Percentiles rank a stretch among this genome's conserved stretches.
These are phyloP conservation scores for Crotalaria pallida DNA, from an alignment of 306 rosid genomes.

Conservation along the genomic window DNA sequence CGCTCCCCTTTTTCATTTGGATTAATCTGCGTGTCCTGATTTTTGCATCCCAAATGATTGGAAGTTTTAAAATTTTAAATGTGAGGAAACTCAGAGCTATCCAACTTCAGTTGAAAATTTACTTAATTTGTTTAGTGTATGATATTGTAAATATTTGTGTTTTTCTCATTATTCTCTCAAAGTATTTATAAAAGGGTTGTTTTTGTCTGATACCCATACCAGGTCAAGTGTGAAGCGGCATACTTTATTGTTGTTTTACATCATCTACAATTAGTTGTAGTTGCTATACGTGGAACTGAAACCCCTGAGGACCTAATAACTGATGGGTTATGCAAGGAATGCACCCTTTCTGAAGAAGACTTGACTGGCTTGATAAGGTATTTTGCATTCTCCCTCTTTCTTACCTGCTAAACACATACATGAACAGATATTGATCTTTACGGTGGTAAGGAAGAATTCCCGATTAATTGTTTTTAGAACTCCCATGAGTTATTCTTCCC, in stretches of 20 bases:
- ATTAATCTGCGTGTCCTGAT: not conserved
- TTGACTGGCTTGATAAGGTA: slow-evolving; percentile 83
- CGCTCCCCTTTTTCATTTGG: not conserved
- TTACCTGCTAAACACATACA: not conserved
- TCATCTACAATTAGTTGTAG: slow-evolving; percentile 58
- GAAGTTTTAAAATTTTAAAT: slow-evolving; percentile 7
- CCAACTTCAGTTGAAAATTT: not conserved
- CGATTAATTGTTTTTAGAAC: slow-evolving; percentile 3
- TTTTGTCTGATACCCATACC: slow-evolving; percentile 27
- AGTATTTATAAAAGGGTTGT: slow-evolving; percentile 6
- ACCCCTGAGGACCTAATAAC: slow-evolving; percentile 94
- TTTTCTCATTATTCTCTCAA: slow-evolving; percentile 1
- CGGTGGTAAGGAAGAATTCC: slow-evolving; percentile 1
- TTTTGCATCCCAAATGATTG: not conserved
- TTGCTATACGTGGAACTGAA: slow-evolving; percentile 93
- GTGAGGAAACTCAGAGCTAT: not conserved
- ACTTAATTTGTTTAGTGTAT: not conserved
- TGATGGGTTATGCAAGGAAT: slow-evolving; percentile 79
- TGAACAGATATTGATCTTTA: not conserved
- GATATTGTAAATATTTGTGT: not conserved
- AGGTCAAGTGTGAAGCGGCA: slow-evolving; percentile 85
- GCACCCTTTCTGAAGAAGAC: slow-evolving; percentile 62
- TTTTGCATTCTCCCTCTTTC: slow-evolving; percentile 24
- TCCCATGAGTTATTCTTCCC: not conserved
- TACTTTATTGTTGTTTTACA: slow-evolving; percentile 85